Base-by-base conservation (phyloP, 768 basidiomycete species). In the Agaricus blazei region DNA sequence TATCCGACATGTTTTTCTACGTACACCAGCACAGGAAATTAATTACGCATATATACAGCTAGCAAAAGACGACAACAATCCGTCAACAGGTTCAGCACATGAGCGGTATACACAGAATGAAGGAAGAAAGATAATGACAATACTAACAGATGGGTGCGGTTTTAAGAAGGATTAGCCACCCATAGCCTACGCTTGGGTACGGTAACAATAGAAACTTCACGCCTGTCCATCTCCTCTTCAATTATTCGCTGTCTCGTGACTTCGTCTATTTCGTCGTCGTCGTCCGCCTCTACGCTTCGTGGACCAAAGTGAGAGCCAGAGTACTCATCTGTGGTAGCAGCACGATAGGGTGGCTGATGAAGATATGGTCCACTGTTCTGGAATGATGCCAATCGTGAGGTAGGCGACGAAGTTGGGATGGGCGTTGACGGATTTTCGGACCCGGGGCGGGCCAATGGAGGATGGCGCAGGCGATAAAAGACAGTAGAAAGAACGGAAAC, bases 191-290 rank as follows among this genome's bases (percentile, higher is more conserved):
- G 87, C 65, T 82, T 85, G 19, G 90, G 90, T 42, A 83, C 77
- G 4, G 83, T 85, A 58, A 92, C 81, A 63, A 92, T 89, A n/a
- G 87, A 87, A 29, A 92, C 88, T 60, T 92, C 88, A 48, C 90
- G 80, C 60, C 89, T 76, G 38, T 76, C 82, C 79, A 93, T 88
- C 68, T 92, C 90, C 55, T 87, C 84, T 65, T 92, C 90, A 34
- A 91, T 90, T 61, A 81, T 75, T 57, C 82, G 76, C 66, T 90
- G 89, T 57, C 84, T 75, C 11, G 82, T 77, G 48, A 86, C 83
- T 59, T 91, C 89, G 60, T 91, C 89, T 53, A 87, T 73, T 46
- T 88, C 86, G 29, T 87, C 84, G 19, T 88, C 85, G 9, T 81
- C 75, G 9, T 80, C 80, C 6, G 75, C 76, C 34, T 81, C 83